phyloP scores from a whole-genome alignment of 441 rosid genomes.

The Populus hybrid region DNA sequence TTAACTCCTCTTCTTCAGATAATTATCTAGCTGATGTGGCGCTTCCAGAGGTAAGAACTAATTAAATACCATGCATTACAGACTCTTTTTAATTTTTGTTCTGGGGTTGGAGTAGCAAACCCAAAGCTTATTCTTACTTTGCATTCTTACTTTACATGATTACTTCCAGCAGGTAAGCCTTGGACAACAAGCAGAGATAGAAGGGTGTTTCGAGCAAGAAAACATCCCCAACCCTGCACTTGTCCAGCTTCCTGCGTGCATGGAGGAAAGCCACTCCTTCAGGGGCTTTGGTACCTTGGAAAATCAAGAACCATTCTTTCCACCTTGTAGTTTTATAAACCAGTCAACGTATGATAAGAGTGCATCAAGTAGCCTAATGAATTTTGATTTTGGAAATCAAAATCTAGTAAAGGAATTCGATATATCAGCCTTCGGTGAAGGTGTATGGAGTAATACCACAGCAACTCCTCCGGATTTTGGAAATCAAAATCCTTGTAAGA shows the following conservation, averaged over 20 bases:
- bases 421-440: background rate
- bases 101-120: background rate
- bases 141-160: background rate
- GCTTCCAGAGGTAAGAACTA: slow-evolving; percentile 1
- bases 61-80: background rate
- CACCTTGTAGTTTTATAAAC: slow-evolving; percentile 4
- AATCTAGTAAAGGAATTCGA: background rate
- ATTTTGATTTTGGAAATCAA: background rate
- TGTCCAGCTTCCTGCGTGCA: background rate
- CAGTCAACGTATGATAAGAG: background rate
- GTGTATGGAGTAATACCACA: background rate
- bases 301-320: too few species aligned
- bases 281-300: too few species aligned
- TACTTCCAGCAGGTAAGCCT: background rate
- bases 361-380: background rate
- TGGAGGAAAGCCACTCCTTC: background rate
- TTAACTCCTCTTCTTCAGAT: background rate
- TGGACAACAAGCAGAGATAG: background rate
- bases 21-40: background rate
- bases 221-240: background rate
- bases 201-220: background rate
- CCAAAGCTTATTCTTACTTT: too few species aligned
- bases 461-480: background rate
- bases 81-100: background rate
- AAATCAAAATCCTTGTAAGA: background rate